Percentiles rank a stretch among this genome's conserved stretches.
Conservation (phyloP, 768 basidiomycete species). For the Asterophora lycoperdoides region DNA sequence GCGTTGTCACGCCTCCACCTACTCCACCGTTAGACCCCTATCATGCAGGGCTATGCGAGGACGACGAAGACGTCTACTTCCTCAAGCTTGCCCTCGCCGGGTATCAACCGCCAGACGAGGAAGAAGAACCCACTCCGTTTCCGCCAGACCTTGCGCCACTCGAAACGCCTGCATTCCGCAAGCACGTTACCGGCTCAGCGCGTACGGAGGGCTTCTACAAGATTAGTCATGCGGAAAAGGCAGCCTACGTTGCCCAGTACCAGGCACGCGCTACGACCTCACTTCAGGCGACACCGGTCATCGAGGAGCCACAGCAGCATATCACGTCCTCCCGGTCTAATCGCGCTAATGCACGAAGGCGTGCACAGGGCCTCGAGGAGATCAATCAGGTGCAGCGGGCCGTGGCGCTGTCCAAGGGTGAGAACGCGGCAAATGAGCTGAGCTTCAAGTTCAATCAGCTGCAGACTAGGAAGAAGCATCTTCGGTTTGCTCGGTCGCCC, state of each 20-base stretch:
- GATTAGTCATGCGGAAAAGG: slow-evolving; percentile 88
- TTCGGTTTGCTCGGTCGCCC: slow-evolving; percentile 90
- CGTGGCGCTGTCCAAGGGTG: slow-evolving; percentile 70
- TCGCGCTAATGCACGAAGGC: slow-evolving; percentile 86
- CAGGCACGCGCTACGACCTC: slow-evolving; percentile 50
- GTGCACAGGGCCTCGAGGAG: slow-evolving; percentile 91
- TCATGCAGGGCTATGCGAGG: slow-evolving; percentile 59
- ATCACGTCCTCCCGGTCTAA: slow-evolving; percentile 82
- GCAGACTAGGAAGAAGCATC: slow-evolving; percentile 95
- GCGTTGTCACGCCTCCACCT: slow-evolving; percentile 33
- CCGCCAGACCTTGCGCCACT: slow-evolving; percentile 24
- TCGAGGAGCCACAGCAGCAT: slow-evolving; percentile 47
- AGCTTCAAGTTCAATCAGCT: slow-evolving; percentile 98
- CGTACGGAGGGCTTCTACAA: slow-evolving; percentile 95
- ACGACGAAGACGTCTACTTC: slow-evolving; percentile 90
- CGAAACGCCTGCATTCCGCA: slow-evolving; percentile 55
- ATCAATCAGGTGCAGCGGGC: slow-evolving; percentile 87
- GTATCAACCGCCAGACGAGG: slow-evolving; percentile 21
- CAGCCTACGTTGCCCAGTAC: slow-evolving; percentile 88
- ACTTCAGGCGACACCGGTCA: slow-evolving; percentile 38
- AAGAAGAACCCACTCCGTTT: slow-evolving; percentile 20
- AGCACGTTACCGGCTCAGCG: slow-evolving; percentile 81
- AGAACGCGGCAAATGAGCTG: slow-evolving; percentile 64
- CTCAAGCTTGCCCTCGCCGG: slow-evolving; percentile 56
- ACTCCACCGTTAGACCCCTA: slow-evolving; percentile 53